Percentiles rank a stretch among this genome's conserved stretches.
These are phyloP conservation scores for Venturiaceae sp. DNA, from an alignment of 2,329 filamentous ascomycete species.

Conservation along the genomic window DNA sequence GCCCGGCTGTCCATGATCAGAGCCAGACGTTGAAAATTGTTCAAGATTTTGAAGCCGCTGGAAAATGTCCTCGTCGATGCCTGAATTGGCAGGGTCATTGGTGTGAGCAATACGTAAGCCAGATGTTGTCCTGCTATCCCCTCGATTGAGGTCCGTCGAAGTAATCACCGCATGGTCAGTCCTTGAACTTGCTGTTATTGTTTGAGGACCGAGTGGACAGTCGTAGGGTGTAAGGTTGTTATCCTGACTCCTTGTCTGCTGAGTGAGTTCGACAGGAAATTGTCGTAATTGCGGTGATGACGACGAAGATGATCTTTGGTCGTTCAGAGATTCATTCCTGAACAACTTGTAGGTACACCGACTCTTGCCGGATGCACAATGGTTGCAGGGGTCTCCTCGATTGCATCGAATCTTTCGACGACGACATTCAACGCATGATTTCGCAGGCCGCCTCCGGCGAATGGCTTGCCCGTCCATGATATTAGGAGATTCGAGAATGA, in stretches of 20 bases:
- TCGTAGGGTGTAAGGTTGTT: background rate
- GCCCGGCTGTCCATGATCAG: conserved; percentile 11
- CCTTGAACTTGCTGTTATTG: background rate
- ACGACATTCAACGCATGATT: conserved; percentile 8
- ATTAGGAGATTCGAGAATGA: background rate
- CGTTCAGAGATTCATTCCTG: background rate
- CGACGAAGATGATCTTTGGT: background rate
- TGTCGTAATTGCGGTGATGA: background rate
- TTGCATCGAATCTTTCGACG: conserved; percentile 9
- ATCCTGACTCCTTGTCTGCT: background rate
- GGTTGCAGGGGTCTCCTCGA: conserved; percentile 1
- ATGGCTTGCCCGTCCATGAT: background rate
- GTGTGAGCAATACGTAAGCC: background rate
- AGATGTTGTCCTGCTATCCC: background rate
- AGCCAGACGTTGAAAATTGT: conserved; percentile 7
- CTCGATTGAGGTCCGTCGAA: background rate
- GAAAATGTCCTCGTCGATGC: background rate
- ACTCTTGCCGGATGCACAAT: background rate
- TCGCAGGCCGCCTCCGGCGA: conserved; percentile 4
- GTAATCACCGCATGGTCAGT: background rate
- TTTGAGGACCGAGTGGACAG: background rate
- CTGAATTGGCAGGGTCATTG: background rate
- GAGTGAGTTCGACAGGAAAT: background rate
- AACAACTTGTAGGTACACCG: background rate
- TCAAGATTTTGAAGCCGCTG: conserved; percentile 2